Conservation (phyloP, 176 grass and related monocot species). For the Musa beccarii region DNA sequence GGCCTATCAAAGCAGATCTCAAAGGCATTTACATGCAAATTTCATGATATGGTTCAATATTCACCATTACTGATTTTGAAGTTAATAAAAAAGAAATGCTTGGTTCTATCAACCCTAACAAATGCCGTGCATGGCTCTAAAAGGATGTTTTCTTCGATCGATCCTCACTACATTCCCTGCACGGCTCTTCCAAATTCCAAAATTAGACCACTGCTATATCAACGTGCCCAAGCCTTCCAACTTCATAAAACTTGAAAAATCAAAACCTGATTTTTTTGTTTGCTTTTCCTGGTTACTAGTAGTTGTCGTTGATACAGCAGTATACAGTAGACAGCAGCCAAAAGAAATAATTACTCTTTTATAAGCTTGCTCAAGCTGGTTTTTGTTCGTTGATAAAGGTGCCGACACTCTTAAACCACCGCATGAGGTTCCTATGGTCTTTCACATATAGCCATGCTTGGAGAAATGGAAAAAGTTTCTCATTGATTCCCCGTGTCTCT, state of each 20-base stretch:
- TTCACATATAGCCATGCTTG: conserved; percentile 99
- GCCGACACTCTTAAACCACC: conserved; percentile 82
- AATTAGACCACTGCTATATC: background rate
- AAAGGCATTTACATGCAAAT: too few species aligned
- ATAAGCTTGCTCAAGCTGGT: conserved; percentile 27
- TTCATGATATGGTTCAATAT: too few species aligned
- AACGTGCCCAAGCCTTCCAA: background rate
- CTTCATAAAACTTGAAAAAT: background rate
- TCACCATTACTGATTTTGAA: too few species aligned
- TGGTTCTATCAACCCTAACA: too few species aligned
- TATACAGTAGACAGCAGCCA: background rate
- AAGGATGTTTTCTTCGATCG: too few species aligned
- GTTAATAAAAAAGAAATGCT: too few species aligned
- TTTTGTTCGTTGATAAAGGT: conserved; percentile 52
- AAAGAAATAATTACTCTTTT: background rate
- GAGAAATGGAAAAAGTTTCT: conserved; percentile 85
- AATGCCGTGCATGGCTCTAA: too few species aligned
- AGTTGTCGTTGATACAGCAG: background rate
- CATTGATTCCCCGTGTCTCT: conserved; percentile 78
- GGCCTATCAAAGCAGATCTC: background rate
- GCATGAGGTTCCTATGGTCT: conserved; percentile 81
- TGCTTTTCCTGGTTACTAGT: background rate
- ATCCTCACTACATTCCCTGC: background rate
- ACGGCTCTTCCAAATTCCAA: background rate
- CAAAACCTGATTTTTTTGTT: background rate